These are phyloP conservation scores for Plectosphaerella plurivora DNA, from an alignment of 2,329 filamentous ascomycete genomes.

Conservation along the genomic window DNA sequence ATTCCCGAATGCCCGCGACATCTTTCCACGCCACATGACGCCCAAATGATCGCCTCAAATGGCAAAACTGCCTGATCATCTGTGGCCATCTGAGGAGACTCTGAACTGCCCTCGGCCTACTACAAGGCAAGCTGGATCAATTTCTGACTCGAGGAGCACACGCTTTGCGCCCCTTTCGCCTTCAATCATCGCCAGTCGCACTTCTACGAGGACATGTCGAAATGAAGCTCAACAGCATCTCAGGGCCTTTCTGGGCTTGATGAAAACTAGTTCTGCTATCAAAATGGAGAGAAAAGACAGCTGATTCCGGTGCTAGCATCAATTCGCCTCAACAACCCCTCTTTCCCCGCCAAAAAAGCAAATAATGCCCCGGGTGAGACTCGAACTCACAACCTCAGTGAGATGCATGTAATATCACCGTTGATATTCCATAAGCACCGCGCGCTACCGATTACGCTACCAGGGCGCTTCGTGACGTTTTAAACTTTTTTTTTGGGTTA, in stretches of 20 bases:
- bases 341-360: neutral
- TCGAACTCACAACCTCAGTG: neutral
- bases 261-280: neutral
- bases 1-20: neutral
- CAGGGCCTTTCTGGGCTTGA: too few relatives aligned
- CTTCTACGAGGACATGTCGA: too few relatives aligned
- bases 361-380: neutral
- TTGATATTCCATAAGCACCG: neutral
- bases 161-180: neutral
- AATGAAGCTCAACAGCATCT: too few relatives aligned
- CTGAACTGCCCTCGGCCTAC: neutral
- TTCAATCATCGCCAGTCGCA: too few relatives aligned
- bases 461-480: neutral
- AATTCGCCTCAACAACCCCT: too few relatives aligned
- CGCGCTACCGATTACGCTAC: neutral
- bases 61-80: neutral
- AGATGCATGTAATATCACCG: neutral
- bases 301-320: too few relatives aligned
- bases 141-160: neutral
- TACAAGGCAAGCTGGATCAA: neutral
- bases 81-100: neutral
- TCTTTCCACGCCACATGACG: conserved; percentile 10
- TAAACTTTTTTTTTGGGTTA: too few relatives aligned
- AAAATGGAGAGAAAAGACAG: neutral
- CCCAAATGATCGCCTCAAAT: conserved; percentile 9